Base-by-base conservation (phyloP, 1,284 basidiomycete genomes). In the Malassezia slooffiae region DNA sequence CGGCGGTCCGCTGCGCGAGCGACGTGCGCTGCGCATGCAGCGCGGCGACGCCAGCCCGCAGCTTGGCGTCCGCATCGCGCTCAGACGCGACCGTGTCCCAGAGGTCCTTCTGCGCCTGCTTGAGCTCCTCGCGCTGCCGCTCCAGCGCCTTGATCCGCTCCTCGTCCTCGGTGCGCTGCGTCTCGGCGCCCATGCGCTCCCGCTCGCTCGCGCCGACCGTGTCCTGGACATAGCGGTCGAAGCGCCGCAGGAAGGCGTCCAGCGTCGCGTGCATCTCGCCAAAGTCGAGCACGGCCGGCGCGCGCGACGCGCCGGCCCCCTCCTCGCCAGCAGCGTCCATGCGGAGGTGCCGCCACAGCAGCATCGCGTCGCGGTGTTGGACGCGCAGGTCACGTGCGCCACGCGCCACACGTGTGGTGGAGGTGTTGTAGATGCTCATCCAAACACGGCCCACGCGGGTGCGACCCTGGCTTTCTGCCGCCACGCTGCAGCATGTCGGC, bases 31-130 rank as follows among this genome's bases (percentile, higher is more conserved):
- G 59, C 7, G 59, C 39, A 13, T 54, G 49, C 7, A 61, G 47
- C 3, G 50, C 44, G 35, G 57, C 55, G 19, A 59, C 53, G 27
- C 57, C 44, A 0, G 54, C 28, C 4, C 59, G 54, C 29, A 59
- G 47, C 34, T 43, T 43, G 20, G 53, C 50, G 32, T 61, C 59
- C 23, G 54, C 57, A 32, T 54, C 53, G 36, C 59, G 39, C 32
- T 61, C 59, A 4, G 51, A 40, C 10, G 57, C 55, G 31, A 61
- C 58, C n/a, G 55, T 58, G 11, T 61, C 55, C 59, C 59, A 61
- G 10, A 61, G 37, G 34, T 57, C 47, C 19, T 53, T 50, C 43
- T 61, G 59, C 10, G 47, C 46, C 17, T 52, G 38, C 39, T 61
- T 61, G 21, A 51, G 44, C 21, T 53, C 53, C 23, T 59, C 59